Base-by-base conservation (phyloP, 2,329 filamentous ascomycete genomes). In the Penicillium sp. region DNA sequence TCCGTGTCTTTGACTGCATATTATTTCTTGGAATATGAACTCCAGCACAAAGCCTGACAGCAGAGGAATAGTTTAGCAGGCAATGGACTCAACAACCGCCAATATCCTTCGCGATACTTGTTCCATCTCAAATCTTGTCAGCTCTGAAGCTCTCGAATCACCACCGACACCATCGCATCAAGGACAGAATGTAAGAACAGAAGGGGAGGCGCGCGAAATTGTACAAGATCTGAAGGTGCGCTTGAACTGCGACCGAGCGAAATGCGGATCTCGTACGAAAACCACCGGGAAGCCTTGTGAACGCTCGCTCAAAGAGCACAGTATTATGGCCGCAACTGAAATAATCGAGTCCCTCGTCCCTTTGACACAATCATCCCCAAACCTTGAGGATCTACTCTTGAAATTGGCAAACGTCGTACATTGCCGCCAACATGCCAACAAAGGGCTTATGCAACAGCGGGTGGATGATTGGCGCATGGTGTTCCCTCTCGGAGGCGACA, bases 241-340 rank as follows among this genome's bases (percentile, higher is more conserved):
- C 47, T 44, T 26, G 21, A 54, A 45, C 19, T 54, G 48, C n/a
- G 52, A 54, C 17, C 52, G 21, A 9, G 15, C 13, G 7, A 54
- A 44, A 45, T 54, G 52, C 21, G 52, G 52, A 54, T 54, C 31
- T 44, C 52, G 52, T 13, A 54, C 52, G 38, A 54, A 54, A 54
- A 45, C 52, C 11, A 54, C 52, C 7, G 52, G 52, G 15, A 41
- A 45, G n/a, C 52, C 52, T 23, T 54, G 52, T 7, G 26, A 38
- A 38, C 13, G 5, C 35, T 38, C 15, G 19, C 30, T 41, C 19
- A 54, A 31, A 54, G 17, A 23, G 8, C 51, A 23, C 7, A 4
- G 19, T 19, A 26, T 51, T 15, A 11, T 23, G 26, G 48, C 23
- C 29, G 48, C 48, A 21, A 21, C 1, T 21, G 2, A 21, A 21